phyloP scores from a whole-genome alignment of 441 rosid genomes.

The Erodium texanum region DNA sequence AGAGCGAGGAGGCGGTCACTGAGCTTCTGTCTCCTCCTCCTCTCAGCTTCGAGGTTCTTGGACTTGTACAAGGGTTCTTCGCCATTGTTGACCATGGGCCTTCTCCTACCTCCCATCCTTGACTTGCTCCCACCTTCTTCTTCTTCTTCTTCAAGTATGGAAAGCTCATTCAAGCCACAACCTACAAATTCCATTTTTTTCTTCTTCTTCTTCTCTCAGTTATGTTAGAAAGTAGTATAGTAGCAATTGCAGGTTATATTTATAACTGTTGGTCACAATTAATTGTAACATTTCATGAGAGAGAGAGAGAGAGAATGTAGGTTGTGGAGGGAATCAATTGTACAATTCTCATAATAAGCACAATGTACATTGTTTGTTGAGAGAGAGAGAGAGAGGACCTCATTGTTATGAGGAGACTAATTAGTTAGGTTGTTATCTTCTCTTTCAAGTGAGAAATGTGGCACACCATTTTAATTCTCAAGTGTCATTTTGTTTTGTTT shows the following conservation, averaged over 20 bases:
- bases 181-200: slow-evolving; percentile 23
- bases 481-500: too few relatives aligned
- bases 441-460: too few relatives aligned
- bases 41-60: slow-evolving; percentile 68
- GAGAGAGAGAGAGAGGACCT: neutral
- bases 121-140: slow-evolving; percentile 7
- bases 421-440: neutral
- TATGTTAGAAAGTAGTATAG: neutral
- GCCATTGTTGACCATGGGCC: slow-evolving; percentile 21
- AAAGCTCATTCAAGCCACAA: slow-evolving; percentile 17
- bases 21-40: slow-evolving; percentile 67
- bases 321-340: slow-evolving; percentile 2
- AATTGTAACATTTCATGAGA: slow-evolving; percentile 13
- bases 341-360: neutral
- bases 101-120: slow-evolving; percentile 23
- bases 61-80: slow-evolving; percentile 37
- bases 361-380: neutral
- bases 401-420: neutral
- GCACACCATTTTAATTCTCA: too few relatives aligned
- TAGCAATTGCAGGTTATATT: slow-evolving; percentile 3
- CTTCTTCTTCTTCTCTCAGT: neutral
- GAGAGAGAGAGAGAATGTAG: slow-evolving; percentile 14
- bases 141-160: slow-evolving; percentile 13
- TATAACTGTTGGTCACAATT: slow-evolving; percentile 25
- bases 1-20: slow-evolving; percentile 54